Base-by-base conservation (phyloP, 2,329 filamentous ascomycete genomes). In the Alternaria brassicae region DNA sequence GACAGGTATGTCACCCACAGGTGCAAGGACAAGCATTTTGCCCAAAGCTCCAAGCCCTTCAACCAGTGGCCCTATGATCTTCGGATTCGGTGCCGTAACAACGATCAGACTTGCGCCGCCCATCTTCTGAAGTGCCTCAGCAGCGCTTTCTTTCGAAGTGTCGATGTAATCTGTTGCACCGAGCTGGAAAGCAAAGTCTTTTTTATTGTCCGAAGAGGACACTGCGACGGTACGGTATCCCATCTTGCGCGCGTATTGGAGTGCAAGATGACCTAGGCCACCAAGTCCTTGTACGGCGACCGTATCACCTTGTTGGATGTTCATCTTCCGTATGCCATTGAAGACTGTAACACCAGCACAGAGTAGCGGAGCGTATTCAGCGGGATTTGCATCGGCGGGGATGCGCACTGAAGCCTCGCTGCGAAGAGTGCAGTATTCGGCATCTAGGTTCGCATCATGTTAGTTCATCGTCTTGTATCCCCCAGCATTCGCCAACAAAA, bases 91-190 rank as follows among this genome's bases (percentile, higher is more conserved):
- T 3, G 87, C 88, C 3, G 88, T 91, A 37, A 85, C 80, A 4
- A 90, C 81, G 56, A 91, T 84, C 51, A 89, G 75, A 3, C 81
- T 80, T 0, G 88, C 89, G 25, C 88, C 88, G 15, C 88, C 88
- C 19, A 90, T 76, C 64, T 82, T 82, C 75, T 78, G 77, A 32
- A 90, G 79, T 56, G 81, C 81, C 45, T 79, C 76, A 2, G 75
- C 79, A 0, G 81, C 76, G 42, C 88, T 83, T 25, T 82, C 78
- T 37, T 80, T 79, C 63, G 81, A 82, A 63, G 84, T 79, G 64
- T 85, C 82, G 53, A 88, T 81, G 68, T 85, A 88, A 51, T 86
- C 83, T 56, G 82, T 82, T 0, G 86, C 86, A 6, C 86, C 86
- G 9, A 88, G 77, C 62, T 85, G 66, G 42, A 78, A 78, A 0